A percentile compares a stretch with the other conserved stretches of the same genome.
Evolutionary conservation across 2,329 filamentous ascomycete species (phyloP).

Genomic region (Epichloe hybrida): DNA sequence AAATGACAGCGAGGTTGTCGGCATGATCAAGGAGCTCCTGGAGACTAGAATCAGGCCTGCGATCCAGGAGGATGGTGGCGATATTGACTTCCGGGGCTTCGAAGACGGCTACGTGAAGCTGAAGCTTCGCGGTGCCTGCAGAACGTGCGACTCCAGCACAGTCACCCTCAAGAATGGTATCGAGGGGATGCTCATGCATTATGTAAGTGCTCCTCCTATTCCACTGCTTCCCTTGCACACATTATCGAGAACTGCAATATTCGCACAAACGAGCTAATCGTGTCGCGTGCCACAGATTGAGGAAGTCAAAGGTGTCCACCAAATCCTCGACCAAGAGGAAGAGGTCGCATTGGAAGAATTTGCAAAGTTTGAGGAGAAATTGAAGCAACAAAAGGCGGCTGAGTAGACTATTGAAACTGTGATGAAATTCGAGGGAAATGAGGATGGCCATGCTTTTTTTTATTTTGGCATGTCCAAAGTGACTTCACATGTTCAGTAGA

Average conservation of each 20-base stretch:
- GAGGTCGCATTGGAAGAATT: constrained; percentile 80
- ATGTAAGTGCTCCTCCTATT: constrained; percentile 45
- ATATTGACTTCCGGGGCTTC: constrained; percentile 92
- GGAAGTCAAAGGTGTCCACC: constrained; percentile 84
- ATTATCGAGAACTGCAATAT: background rate
- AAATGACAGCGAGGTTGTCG: constrained; percentile 84
- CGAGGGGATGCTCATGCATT: constrained; percentile 96
- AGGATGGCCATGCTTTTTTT: no score
- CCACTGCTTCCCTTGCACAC: background rate
- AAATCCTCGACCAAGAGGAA: constrained; percentile 85
- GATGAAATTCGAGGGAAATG: background rate
- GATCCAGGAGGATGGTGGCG: constrained; percentile 94
- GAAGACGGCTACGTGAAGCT: constrained; percentile 66
- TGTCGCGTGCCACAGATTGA: constrained; percentile 51
- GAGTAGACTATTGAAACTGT: constrained; percentile 5
- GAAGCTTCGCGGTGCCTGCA: constrained; percentile 83
- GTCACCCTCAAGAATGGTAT: constrained; percentile 96
- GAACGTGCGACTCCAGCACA: constrained; percentile 93
- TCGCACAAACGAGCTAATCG: background rate
- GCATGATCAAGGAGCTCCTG: constrained; percentile 96
- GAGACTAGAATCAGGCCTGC: constrained; percentile 90
- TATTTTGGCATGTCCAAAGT: background rate
- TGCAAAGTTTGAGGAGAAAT: constrained; percentile 84
- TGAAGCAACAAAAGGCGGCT: constrained; percentile 38
- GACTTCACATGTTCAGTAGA: background rate